Base-by-base conservation (phyloP, 108 stramenopile species). In the Seminavis robusta region DNA sequence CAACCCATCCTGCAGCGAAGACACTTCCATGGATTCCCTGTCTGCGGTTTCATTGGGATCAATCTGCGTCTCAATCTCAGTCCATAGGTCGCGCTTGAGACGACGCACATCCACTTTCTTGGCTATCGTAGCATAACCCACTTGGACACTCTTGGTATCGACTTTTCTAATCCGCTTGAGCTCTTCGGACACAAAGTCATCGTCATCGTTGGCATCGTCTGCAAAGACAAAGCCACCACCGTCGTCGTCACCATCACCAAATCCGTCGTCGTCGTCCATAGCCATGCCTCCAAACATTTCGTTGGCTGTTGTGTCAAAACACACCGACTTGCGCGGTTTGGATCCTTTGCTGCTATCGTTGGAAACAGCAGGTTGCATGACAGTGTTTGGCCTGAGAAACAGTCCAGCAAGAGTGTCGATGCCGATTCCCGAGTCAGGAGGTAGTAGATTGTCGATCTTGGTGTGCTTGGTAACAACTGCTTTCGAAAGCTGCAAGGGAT, bases 31-130 rank as follows among this genome's bases (percentile, higher is more conserved):
- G 13, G 55, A 60, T 23, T 53, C 45, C 33, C 10, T 45, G 3
- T 58, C 67, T 9, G 17, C 59, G 10, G 47, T 40, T 6, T 29
- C 9, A 39, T 56, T 52, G 9, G 42, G 51, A 24, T 47, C n/a
- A 16, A 60, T 38, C 4, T 59, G 32, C 26, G 61, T 43, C 58
- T 94, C 83, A 8, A 94, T 65, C 33, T 94, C 87, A n/a, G 47
- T 53, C 94, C 94, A 94, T 26, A 94, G 55, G 59, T 94, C 90
- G 13, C 61, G 48, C 75, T 94, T 94, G 19, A 94, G 77, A 31
- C 83, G 74, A 59, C 83, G 87, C 4, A 94, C 94, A 47, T 94
- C 94, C 24, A 94, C 94, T 64, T 94, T 94, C 66, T 91, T 91
- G 33, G 90, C 90, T 7, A 85, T 69, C 2, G 84, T 88, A 13